Evolutionary conservation across 768 basidiomycete species (phyloP).

Genomic region (Suillus subluteus): DNA sequence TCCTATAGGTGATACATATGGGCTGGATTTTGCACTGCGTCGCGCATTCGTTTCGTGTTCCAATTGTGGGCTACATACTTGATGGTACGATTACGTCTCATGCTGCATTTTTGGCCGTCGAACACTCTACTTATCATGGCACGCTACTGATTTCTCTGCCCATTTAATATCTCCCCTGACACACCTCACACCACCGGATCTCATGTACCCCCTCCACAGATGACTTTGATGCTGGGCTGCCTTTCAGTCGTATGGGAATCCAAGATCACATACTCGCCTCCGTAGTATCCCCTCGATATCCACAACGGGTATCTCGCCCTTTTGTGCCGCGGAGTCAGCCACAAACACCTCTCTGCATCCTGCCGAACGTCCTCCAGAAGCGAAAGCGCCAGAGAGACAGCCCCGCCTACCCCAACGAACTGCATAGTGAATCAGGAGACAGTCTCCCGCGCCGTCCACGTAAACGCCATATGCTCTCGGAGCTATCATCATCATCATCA

Average conservation of each 20-base stretch:
- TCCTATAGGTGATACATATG: constrained; percentile 32
- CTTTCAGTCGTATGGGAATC: neutral
- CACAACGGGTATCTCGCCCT: neutral
- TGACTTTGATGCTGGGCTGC: neutral
- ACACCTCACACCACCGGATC: neutral
- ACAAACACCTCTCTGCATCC: constrained; percentile 16
- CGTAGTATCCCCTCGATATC: too few species aligned
- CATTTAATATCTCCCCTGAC: neutral
- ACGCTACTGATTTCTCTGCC: neutral
- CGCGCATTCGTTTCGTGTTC: constrained; percentile 27
- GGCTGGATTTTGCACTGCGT: constrained; percentile 36
- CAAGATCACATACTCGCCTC: neutral
- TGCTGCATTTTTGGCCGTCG: too few species aligned
- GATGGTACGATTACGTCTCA: constrained; percentile 28
- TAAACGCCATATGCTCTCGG: constrained; percentile 31
- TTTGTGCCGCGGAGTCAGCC: neutral
- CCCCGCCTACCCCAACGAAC: constrained; percentile 31
- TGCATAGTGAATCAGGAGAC: constrained; percentile 21
- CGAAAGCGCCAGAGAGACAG: constrained; percentile 33
- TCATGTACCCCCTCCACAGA: neutral
- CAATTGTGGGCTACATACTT: constrained; percentile 32
- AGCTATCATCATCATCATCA: constrained; percentile 22
- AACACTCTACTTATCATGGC: neutral
- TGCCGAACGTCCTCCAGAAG: constrained; percentile 24
- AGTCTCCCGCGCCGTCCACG: constrained; percentile 34